Evolutionary conservation across 257 asterid genomes (phyloP).

Genomic region (Nemophila menziesii): DNA sequence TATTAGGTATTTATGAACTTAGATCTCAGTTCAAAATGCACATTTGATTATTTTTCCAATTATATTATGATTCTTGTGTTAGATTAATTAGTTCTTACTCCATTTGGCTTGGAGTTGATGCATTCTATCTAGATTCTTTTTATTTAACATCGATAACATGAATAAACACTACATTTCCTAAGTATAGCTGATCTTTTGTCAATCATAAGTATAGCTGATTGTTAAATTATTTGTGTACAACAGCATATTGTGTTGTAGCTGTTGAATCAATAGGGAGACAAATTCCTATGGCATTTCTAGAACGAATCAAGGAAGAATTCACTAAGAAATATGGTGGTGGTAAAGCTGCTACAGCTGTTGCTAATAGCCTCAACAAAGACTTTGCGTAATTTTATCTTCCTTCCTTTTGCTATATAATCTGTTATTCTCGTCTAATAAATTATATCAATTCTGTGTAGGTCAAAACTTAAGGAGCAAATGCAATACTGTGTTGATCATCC

Average conservation of each 20-base stretch:
- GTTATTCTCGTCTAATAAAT: not conserved
- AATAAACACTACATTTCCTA: not conserved
- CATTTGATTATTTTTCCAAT: not conserved
- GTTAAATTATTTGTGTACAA: not conserved
- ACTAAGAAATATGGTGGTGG: constrained; percentile 59
- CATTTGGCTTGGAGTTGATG: not conserved
- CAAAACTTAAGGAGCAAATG: constrained; percentile 72
- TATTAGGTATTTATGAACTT: not conserved
- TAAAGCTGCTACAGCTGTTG: constrained; percentile 63
- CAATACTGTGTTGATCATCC: constrained; percentile 60
- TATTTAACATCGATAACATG: too few relatives aligned
- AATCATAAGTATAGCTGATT: not conserved
- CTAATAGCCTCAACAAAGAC: constrained; percentile 62
- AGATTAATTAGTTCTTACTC: too few relatives aligned
- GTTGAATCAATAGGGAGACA: constrained; percentile 83
- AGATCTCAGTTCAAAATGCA: not conserved
- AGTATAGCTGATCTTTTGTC: not conserved
- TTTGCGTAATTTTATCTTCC: constrained; percentile 38
- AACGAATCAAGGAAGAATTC: constrained; percentile 73
- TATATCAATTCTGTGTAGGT: constrained; percentile 21
- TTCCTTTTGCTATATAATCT: not conserved
- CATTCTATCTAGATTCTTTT: too few relatives aligned
- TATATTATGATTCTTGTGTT: too few relatives aligned
- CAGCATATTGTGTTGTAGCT: constrained; percentile 87
- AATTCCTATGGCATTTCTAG: constrained; percentile 68